Evolutionary conservation across 257 asterid genomes (phyloP).

Genomic region (Nicotiana attenuata): DNA sequence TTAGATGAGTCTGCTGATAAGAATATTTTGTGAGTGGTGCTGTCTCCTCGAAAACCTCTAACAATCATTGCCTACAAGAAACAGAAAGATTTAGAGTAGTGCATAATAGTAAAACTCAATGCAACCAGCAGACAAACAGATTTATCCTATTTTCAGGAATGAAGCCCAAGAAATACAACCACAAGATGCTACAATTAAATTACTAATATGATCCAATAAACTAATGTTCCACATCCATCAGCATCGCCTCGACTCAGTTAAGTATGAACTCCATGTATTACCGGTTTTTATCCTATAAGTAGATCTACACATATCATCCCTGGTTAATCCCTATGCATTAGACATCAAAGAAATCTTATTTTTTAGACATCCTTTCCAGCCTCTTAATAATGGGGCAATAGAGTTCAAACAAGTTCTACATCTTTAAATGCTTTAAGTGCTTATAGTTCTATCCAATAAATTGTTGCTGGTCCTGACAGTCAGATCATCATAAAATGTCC

Average conservation of each 20-base stretch:
- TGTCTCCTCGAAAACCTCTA: conserved; percentile 89
- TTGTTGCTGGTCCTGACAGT: not conserved
- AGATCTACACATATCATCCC: not conserved
- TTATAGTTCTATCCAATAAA: not conserved
- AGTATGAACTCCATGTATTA: not conserved
- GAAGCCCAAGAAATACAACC: not conserved
- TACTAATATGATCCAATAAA: not conserved
- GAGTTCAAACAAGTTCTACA: not conserved
- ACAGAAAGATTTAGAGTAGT: not conserved
- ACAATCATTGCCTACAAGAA: conserved; percentile 92
- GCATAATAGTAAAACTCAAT: not conserved
- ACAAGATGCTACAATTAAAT: not conserved
- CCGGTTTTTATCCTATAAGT: not conserved
- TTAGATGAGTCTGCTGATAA: conserved; percentile 65
- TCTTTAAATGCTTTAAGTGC: not conserved
- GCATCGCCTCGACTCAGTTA: not conserved
- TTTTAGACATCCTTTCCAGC: not conserved
- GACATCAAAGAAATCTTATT: not conserved
- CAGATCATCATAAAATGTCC: not conserved
- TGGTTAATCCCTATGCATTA: not conserved
- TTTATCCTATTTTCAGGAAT: not conserved
- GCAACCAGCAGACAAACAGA: not conserved
- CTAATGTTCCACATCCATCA: not conserved
- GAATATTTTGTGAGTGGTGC: conserved; percentile 51
- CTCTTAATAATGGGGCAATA: not conserved